Percentiles rank a stretch among this genome's conserved stretches.
These are phyloP conservation scores for Amylostereum areolatum DNA, from an alignment of 1,284 basidiomycete genomes.

Conservation along the genomic window DNA sequence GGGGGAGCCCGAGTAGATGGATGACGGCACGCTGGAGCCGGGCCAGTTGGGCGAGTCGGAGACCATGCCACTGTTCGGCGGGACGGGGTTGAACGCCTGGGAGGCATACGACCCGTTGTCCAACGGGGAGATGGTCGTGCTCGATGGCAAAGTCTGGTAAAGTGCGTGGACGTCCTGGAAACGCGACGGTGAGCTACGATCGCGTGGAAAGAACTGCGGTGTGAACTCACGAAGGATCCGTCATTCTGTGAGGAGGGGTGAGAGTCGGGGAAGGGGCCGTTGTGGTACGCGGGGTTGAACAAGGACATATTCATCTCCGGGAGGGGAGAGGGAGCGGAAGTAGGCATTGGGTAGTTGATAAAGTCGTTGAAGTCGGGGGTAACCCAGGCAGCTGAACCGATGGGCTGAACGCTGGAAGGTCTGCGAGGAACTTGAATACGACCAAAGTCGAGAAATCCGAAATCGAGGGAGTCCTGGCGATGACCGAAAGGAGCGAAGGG, in stretches of 20 bases:
- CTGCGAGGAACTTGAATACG: conserved; percentile 30
- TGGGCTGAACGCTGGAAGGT: conserved; percentile 34
- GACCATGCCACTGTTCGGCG: background rate
- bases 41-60: conserved; percentile 6
- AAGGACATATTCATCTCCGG: conserved; percentile 46
- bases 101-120: conserved; percentile 15
- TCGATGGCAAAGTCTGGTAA: conserved; percentile 14
- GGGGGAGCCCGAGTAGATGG: conserved; percentile 41
- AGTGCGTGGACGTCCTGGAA: conserved; percentile 18
- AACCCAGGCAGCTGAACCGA: conserved; percentile 8
- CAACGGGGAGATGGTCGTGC: conserved; percentile 22
- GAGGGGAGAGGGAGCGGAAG: conserved; percentile 36
- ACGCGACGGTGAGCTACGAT: background rate
- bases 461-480: conserved; percentile 16
- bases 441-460: conserved; percentile 33
- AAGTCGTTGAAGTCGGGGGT: conserved; percentile 21
- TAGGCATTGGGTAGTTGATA: background rate
- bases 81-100: too few relatives aligned
- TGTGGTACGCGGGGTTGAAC: conserved; percentile 42
- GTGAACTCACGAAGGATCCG: conserved; percentile 17
- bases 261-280: conserved; percentile 25
- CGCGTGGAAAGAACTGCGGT: background rate
- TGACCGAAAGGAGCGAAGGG: conserved; percentile 21
- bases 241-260: conserved; percentile 12
- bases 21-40: conserved; percentile 24